phyloP scores from a whole-genome alignment of 371 early-diverging fungal genomes.

The Sporodiniella umbellata region DNA sequence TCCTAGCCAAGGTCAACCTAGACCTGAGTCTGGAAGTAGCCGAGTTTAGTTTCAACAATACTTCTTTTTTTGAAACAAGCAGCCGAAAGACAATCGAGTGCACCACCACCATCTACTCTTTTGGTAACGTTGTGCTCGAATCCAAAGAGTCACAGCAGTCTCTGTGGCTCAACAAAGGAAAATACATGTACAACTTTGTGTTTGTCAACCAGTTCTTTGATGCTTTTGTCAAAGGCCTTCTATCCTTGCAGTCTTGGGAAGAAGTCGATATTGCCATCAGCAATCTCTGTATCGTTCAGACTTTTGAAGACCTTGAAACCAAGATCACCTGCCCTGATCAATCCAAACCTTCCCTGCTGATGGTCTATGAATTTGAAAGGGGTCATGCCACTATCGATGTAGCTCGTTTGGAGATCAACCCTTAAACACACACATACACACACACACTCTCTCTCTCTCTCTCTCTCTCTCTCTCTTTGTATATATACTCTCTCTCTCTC shows the following conservation, averaged over 20 bases:
- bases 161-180: constrained; percentile 22
- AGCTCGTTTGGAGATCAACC: constrained; percentile 1
- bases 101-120: constrained; percentile 53
- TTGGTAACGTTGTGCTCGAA: constrained; percentile 49
- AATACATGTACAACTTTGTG: constrained; percentile 41
- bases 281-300: constrained; percentile 40
- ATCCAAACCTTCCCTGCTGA: constrained; percentile 28
- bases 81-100: constrained; percentile 40
- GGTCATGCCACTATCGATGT: constrained; percentile 33
- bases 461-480: no score
- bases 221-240: constrained; percentile 41
- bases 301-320: constrained; percentile 38
- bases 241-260: constrained; percentile 30
- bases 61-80: constrained; percentile 42
- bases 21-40: constrained; percentile 40
- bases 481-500: no score
- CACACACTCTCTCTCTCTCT: no score
- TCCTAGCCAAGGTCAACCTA: constrained; percentile 31
- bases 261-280: constrained; percentile 40
- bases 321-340: constrained; percentile 1
- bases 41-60: constrained; percentile 34
- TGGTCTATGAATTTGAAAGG: constrained; percentile 45
- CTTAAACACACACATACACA: no score
- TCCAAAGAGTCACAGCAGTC: constrained; percentile 46
- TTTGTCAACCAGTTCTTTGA: constrained; percentile 52